These are phyloP conservation scores for Nadsonia starkeyi-henricii DNA, from an alignment of 1,139 yeast species.

Conservation along the genomic window DNA sequence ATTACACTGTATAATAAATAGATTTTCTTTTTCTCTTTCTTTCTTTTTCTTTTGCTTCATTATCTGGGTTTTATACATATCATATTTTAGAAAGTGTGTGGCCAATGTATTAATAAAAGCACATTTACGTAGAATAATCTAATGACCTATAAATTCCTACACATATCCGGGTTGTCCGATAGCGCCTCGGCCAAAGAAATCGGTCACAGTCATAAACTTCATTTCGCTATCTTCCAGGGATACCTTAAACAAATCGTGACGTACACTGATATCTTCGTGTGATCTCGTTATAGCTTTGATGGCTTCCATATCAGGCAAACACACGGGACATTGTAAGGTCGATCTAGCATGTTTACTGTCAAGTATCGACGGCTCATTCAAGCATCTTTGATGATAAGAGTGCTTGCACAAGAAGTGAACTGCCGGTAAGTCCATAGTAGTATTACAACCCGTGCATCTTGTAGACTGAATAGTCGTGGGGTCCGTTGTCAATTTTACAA, in stretches of 20 bases:
- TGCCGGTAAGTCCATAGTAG: slow-evolving; percentile 61
- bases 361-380: slow-evolving; percentile 24
- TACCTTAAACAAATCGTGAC: slow-evolving; percentile 47
- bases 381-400: slow-evolving; percentile 74
- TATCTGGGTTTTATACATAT: too few relatives aligned
- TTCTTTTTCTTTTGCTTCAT: too few relatives aligned
- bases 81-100: too few relatives aligned
- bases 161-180: slow-evolving; percentile 31
- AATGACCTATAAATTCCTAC: too few relatives aligned
- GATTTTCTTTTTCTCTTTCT: too few relatives aligned
- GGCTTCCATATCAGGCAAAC: slow-evolving; percentile 56
- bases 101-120: too few relatives aligned
- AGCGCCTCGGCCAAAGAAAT: slow-evolving; percentile 79
- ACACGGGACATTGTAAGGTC: slow-evolving; percentile 49
- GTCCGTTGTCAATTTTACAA: slow-evolving; percentile 38
- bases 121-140: too few relatives aligned
- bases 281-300: slow-evolving; percentile 42
- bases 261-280: slow-evolving; percentile 48
- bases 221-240: slow-evolving; percentile 48
- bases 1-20: too few relatives aligned
- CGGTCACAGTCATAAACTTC: slow-evolving; percentile 61
- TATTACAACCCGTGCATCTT: slow-evolving; percentile 57
- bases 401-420: slow-evolving; percentile 81
- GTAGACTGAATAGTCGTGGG: slow-evolving; percentile 56
- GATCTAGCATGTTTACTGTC: slow-evolving; percentile 13